These are phyloP conservation scores for Rosa chinensis DNA, from an alignment of 306 rosid genomes.

Conservation along the genomic window DNA sequence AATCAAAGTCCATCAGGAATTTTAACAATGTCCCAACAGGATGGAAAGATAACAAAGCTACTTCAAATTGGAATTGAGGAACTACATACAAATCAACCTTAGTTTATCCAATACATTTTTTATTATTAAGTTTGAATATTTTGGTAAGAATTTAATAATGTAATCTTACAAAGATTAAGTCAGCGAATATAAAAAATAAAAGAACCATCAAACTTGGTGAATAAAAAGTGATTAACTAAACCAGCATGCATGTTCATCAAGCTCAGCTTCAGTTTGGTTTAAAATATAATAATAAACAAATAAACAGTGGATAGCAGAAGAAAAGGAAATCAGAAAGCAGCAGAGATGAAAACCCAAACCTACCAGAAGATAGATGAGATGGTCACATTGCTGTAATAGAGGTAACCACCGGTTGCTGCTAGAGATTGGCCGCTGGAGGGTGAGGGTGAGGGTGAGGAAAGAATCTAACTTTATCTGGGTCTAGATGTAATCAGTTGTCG, in stretches of 20 bases:
- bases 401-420: no score
- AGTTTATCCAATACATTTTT: background rate
- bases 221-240: background rate
- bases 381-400: background rate
- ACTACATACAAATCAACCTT: background rate
- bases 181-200: background rate
- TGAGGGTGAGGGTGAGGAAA: background rate
- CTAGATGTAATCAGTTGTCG: background rate
- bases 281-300: background rate
- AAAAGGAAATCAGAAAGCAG: background rate
- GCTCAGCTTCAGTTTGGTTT: background rate
- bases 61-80: background rate
- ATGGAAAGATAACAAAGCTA: background rate
- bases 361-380: background rate
- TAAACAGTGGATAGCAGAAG: background rate
- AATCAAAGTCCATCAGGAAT: background rate
- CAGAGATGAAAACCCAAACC: background rate
- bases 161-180: background rate
- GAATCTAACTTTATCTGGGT: background rate
- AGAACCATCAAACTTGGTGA: background rate
- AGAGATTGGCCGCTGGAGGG: background rate
- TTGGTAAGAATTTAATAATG: background rate
- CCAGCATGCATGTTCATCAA: background rate
- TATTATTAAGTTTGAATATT: background rate
- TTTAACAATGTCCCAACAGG: background rate